These are phyloP conservation scores for Deuterostichococcus epilithicus DNA, from an alignment of 139 green algal species.

Conservation along the genomic window DNA sequence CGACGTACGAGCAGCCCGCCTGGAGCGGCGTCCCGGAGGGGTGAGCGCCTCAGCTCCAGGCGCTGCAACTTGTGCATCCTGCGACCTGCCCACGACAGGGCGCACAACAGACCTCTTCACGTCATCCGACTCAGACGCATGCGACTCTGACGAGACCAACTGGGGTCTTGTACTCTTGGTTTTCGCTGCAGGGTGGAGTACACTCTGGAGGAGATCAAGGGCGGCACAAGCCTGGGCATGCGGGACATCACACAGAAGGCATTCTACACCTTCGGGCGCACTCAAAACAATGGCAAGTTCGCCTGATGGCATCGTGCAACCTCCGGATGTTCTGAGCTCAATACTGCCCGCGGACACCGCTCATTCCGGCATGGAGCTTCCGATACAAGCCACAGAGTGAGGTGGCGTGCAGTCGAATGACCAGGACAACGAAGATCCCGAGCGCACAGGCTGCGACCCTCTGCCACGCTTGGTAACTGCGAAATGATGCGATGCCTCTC, in stretches of 20 bases:
- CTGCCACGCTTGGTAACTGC: too few species aligned
- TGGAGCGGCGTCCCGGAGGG: conserved; percentile 58
- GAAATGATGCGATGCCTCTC: too few species aligned
- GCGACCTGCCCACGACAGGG: not conserved
- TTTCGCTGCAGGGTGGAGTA: conserved; percentile 46
- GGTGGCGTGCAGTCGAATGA: too few species aligned
- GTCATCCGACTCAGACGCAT: not conserved
- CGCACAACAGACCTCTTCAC: not conserved
- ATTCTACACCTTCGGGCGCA: conserved; percentile 64
- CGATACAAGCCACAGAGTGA: too few species aligned
- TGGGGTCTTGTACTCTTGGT: not conserved
- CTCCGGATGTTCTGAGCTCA: too few species aligned
- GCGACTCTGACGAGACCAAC: not conserved
- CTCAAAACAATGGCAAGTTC: conserved; percentile 24
- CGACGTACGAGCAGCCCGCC: conserved; percentile 42
- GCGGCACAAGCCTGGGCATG: conserved; percentile 46
- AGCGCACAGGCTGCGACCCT: too few species aligned
- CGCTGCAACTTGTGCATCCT: not conserved
- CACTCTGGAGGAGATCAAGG: conserved; percentile 64
- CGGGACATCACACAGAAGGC: conserved; percentile 26
- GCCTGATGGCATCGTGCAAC: too few species aligned
- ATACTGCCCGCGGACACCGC: too few species aligned
- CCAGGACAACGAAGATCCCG: too few species aligned
- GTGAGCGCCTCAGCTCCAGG: conserved; percentile 23
- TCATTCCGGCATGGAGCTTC: conserved; percentile 17